Evolutionary conservation across 2,329 filamentous ascomycete species (phyloP).

Genomic region (Mollisiaceae sp.): DNA sequence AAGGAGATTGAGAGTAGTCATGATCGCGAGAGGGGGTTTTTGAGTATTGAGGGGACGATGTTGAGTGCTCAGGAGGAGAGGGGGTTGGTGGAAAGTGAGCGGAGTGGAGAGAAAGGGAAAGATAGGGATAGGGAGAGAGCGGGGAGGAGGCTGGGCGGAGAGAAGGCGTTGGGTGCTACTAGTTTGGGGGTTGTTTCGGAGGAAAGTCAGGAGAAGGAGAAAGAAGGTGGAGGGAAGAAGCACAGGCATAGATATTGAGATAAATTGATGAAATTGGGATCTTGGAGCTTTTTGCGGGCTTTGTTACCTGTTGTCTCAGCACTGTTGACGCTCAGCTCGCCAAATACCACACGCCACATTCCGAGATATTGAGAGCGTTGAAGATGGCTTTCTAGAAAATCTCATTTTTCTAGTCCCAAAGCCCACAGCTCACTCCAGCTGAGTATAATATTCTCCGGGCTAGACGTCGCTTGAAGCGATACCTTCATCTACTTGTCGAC

Average conservation of each 20-base stretch:
- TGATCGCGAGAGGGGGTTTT: slow-evolving; percentile 76
- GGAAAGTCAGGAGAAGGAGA: slow-evolving; percentile 7
- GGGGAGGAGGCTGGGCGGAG: slow-evolving; percentile 44
- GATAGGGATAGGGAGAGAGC: slow-evolving; percentile 48
- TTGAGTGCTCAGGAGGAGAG: slow-evolving; percentile 70
- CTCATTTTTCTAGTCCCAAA: too few species aligned
- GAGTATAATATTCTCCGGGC: background rate
- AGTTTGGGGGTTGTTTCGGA: slow-evolving; percentile 38
- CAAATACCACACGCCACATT: too few species aligned
- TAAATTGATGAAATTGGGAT: background rate
- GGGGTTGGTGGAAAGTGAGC: slow-evolving; percentile 54
- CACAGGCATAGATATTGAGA: slow-evolving; percentile 30
- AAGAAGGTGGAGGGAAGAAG: slow-evolving; percentile 20
- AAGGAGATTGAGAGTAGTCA: slow-evolving; percentile 82
- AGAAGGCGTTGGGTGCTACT: slow-evolving; percentile 40
- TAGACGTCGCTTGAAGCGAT: background rate
- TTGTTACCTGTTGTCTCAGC: background rate
- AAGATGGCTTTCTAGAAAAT: too few species aligned
- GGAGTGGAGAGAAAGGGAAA: slow-evolving; percentile 44
- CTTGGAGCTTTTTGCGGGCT: background rate
- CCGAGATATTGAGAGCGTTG: too few species aligned
- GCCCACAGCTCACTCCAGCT: background rate
- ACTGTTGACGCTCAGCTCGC: too few species aligned
- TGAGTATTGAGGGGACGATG: slow-evolving; percentile 90
- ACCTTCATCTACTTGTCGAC: background rate